Evolutionary conservation across 345 rosid genomes (phyloP), one percentile per base, ranked within the genome.

Genomic region (Populus tremula): DNA sequence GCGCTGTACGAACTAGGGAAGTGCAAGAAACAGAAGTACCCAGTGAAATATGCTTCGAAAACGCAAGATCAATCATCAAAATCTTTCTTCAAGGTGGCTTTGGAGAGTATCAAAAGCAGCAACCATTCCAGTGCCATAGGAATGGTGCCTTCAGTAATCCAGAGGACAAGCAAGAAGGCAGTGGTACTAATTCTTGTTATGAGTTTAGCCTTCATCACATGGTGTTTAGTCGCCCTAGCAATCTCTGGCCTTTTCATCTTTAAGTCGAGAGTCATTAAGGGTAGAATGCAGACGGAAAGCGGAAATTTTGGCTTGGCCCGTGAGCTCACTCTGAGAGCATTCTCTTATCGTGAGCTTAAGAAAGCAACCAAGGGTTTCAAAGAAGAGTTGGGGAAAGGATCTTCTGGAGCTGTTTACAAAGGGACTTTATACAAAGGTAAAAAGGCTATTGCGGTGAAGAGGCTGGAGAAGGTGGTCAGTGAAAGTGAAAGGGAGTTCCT

Each of bases 331-430:
- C 38, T 75, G 20, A 62, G 49, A 67, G 39, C 54, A n/a, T 76
- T 76, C 6, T 50, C 78, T 23, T 76, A 67, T 31, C 54, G 38
- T 5, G 72, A 67, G 38, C 78, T 76, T 25, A 36, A 76, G 17
- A 39, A 17, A 5, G 78, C 72, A 17, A 76, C 78, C 5, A 53
- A 17, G 23, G 72, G 66, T 17, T 76, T 76, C 73, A 76, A 53
- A 23, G 50, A 67, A 53, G 72, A 76, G 38, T 23, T 76, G 50
- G 78, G 78, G 1, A 76, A 67, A 6, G 86, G 83, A 2, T 39
- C 77, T 2, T 83, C 29, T 17, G 79, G 83, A 23, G 29, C 81
- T 49, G 83, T 80, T 31, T 83, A 73, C 61, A 80, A 81, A 66
- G 86, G 86, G 1, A 62, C 43, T 0, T 21, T 80, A 62, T 74